Conservation (phyloP, 2,329 filamentous ascomycete genomes). For the Exophiala mesophila region DNA sequence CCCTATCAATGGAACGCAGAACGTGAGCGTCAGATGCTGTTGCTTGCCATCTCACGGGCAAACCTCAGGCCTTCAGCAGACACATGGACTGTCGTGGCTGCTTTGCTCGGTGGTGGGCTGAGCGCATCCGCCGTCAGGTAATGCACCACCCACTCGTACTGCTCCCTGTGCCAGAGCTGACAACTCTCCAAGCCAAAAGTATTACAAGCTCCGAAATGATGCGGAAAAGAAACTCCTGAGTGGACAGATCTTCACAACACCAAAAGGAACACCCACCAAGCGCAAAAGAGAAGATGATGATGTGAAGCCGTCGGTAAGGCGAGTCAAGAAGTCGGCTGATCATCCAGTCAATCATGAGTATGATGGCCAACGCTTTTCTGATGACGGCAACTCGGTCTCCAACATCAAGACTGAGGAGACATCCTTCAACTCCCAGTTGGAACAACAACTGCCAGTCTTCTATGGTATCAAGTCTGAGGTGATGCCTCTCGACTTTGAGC, state of each 20-base stretch:
- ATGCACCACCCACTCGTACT: background rate
- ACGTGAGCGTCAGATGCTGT: constrained; percentile 19
- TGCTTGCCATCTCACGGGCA: constrained; percentile 17
- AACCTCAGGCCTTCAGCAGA: constrained; percentile 19
- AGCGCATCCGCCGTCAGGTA: constrained; percentile 24
- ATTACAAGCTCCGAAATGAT: constrained; percentile 26
- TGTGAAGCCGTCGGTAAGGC: constrained; percentile 11
- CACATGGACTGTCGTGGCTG: constrained; percentile 25
- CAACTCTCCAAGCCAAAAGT: constrained; percentile 22
- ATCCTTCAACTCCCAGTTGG: too few relatives aligned
- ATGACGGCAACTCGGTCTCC: constrained; percentile 6
- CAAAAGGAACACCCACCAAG: constrained; percentile 18
- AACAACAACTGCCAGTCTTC: too few relatives aligned
- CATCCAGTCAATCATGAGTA: constrained; percentile 6
- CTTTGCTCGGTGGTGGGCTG: constrained; percentile 20
- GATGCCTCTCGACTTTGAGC: too few relatives aligned
- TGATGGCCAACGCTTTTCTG: constrained; percentile 14
- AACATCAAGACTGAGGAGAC: constrained; percentile 12
- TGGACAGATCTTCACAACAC: constrained; percentile 4
- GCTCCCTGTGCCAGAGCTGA: constrained; percentile 1
- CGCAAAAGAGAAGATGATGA: constrained; percentile 15
- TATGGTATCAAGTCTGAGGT: too few relatives aligned
- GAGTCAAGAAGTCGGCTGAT: constrained; percentile 7
- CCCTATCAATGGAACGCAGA: constrained; percentile 21
- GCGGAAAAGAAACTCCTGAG: constrained; percentile 10